phyloP scores from a whole-genome alignment of 2,329 filamentous ascomycete genomes.

The Xylariaceae sp. region DNA sequence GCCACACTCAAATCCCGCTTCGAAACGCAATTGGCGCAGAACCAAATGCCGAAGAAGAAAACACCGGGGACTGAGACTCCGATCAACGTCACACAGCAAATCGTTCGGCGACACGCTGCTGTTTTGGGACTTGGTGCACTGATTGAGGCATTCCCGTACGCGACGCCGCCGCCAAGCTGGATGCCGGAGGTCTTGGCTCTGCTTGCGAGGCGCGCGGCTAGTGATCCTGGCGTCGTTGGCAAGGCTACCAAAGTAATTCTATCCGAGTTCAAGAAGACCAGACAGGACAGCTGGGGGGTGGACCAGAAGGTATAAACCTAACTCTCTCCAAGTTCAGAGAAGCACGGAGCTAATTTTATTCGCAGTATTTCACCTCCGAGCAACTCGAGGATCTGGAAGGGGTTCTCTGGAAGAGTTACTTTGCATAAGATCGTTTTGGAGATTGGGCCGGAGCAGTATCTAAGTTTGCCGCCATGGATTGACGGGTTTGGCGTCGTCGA shows the following conservation, averaged over 20 bases:
- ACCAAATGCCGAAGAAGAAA: slow-evolving; percentile 81
- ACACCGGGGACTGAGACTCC: slow-evolving; percentile 68
- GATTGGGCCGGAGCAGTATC: not conserved
- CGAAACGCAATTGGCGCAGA: slow-evolving; percentile 73
- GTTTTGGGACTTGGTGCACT: slow-evolving; percentile 89
- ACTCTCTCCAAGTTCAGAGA: not conserved
- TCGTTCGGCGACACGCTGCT: slow-evolving; percentile 84
- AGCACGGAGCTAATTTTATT: slow-evolving; percentile 32
- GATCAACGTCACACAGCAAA: slow-evolving; percentile 72
- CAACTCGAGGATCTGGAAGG: slow-evolving; percentile 95
- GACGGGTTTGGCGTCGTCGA: too few relatives aligned
- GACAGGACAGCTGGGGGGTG: slow-evolving; percentile 97
- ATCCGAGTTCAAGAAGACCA: slow-evolving; percentile 98
- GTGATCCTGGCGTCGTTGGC: slow-evolving; percentile 87
- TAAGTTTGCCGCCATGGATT: too few relatives aligned
- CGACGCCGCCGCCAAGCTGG: slow-evolving; percentile 88
- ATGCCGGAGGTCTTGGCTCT: slow-evolving; percentile 90
- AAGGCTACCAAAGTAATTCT: slow-evolving; percentile 94
- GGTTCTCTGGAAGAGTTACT: slow-evolving; percentile 99
- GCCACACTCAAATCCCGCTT: slow-evolving; percentile 76
- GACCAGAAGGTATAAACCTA: slow-evolving; percentile 82
- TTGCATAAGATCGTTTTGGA: slow-evolving; percentile 61
- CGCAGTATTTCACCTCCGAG: slow-evolving; percentile 80
- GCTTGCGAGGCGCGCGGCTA: slow-evolving; percentile 81
- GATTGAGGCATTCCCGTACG: slow-evolving; percentile 95